Conservation (phyloP, 352 stramenopile species). For the Pilasporangium apinafurcum region DNA sequence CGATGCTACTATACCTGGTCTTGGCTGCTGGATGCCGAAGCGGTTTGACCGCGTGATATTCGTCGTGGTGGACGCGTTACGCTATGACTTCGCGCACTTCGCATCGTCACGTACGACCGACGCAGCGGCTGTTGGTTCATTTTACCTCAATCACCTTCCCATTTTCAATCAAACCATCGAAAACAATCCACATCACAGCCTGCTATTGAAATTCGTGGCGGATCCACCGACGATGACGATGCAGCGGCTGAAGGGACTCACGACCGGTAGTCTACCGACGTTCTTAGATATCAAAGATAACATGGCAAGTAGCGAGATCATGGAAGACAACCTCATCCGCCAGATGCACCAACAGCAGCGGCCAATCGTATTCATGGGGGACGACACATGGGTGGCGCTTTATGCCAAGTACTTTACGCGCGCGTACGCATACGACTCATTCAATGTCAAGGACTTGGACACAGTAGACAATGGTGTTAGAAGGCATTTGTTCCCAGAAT, state of each 20-base stretch:
- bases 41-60: conserved; percentile 87
- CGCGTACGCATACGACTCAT: conserved; percentile 94
- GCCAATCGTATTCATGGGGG: conserved; percentile 95
- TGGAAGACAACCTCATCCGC: conserved; percentile 95
- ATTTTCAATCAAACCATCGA: conserved; percentile 67
- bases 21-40: conserved; percentile 72
- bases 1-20: no score
- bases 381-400: conserved; percentile 97
- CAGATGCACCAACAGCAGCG: conserved; percentile 61
- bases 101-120: conserved; percentile 5
- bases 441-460: conserved; percentile 98
- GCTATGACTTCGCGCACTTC: conserved; percentile 92
- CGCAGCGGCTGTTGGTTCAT: no score
- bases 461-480: conserved; percentile 95
- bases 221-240: conserved; percentile 99
- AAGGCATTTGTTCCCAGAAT: conserved; percentile 61
- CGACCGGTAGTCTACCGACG: conserved; percentile 95
- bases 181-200: conserved; percentile 37
- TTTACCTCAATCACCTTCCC: conserved; percentile 82
- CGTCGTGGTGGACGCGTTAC: conserved; percentile 95
- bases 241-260: conserved; percentile 96
- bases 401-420: conserved; percentile 91
- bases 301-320: conserved; percentile 88
- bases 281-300: conserved; percentile 97
- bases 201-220: conserved; percentile 93